Evolutionary conservation across 208 protist genomes (phyloP).

Genomic region (Leishmania martiniquensis): DNA sequence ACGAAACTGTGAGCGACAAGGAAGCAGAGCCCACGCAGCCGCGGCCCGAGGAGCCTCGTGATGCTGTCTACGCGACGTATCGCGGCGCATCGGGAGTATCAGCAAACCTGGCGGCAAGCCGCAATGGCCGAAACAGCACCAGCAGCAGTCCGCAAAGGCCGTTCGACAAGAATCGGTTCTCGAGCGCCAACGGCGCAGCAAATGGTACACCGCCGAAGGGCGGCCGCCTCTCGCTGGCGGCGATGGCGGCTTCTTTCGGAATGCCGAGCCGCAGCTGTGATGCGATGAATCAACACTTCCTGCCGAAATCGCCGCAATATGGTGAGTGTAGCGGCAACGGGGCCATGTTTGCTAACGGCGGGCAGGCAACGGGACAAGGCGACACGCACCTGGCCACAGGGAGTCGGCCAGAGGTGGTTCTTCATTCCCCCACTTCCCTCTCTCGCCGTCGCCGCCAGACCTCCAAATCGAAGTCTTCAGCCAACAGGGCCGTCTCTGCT

Average conservation of each 20-base stretch:
- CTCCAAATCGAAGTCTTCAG: background rate
- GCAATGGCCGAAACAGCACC: slow-evolving; percentile 1
- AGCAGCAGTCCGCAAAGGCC: slow-evolving; percentile 13
- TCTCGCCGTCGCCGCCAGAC: slow-evolving; percentile 9
- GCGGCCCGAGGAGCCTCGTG: background rate
- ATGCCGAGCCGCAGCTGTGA: slow-evolving; percentile 6
- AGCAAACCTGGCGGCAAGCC: background rate
- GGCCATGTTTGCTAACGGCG: background rate
- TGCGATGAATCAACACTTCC: slow-evolving; percentile 17
- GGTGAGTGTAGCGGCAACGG: slow-evolving; percentile 1
- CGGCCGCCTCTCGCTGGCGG: background rate
- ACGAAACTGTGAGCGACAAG: background rate
- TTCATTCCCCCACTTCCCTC: slow-evolving; percentile 6
- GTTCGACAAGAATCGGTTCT: background rate
- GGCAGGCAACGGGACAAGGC: background rate
- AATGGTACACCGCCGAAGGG: background rate
- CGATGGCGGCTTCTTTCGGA: background rate
- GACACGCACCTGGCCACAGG: background rate
- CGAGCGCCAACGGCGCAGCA: background rate
- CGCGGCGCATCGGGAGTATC: background rate
- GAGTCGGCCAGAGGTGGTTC: background rate
- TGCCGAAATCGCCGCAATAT: background rate
- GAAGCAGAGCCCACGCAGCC: background rate
- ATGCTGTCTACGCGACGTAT: background rate
- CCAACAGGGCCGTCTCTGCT: slow-evolving; percentile 12